Evolutionary conservation across 2,329 filamentous ascomycete species (phyloP), one percentile per base, ranked within the genome.

Genomic region (Colletotrichum sp.): DNA sequence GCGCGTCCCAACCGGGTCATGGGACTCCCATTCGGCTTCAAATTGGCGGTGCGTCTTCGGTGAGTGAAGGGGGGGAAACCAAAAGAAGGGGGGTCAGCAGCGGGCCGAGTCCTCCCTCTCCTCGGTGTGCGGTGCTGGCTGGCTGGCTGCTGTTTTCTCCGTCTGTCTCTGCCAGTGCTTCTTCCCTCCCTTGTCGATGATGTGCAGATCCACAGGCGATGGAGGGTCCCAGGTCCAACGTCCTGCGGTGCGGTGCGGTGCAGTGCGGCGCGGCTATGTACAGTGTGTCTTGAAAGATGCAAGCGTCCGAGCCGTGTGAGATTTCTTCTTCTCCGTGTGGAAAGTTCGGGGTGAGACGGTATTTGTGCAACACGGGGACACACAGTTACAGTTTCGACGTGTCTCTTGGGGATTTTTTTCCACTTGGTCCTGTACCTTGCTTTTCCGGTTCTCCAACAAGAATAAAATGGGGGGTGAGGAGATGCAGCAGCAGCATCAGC

Each of bases 1-100:
- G 72, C 68, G 68, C 65, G 49, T 59, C 60, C 67, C 68, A 75
- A 65, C 60, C 72, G 60, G 52, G 62, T 75, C 68, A 72, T 62
- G 72, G 68, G 52, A 44, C 49, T 75, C 72, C 60, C 72, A 75
- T 75, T 36, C 72, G 68, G 34, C 55, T 34, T 44, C 69, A 34
- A 24, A 62, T 21, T 12, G 49, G 26, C 12, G 24, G 55, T 59
- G 12, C 18, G 18, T n/a, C 21, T 32, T 36, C 30, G 59, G 59
- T 34, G 59, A 62, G n/a, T 49, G 44, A 21, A 5, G 36, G n/a
- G n/a, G 44, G 66, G 39, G 36, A n/a, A 66, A 57, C 55, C 39
- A 49, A n/a, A 49, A 52, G 44, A 52, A 52, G 44, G 44, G 18
- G 39, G 39, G 39, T 12, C 39, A 36, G 66, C 69, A 36, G 63